phyloP scores from a whole-genome alignment of 2,329 filamentous ascomycete genomes.

The Exophiala bonariae region DNA sequence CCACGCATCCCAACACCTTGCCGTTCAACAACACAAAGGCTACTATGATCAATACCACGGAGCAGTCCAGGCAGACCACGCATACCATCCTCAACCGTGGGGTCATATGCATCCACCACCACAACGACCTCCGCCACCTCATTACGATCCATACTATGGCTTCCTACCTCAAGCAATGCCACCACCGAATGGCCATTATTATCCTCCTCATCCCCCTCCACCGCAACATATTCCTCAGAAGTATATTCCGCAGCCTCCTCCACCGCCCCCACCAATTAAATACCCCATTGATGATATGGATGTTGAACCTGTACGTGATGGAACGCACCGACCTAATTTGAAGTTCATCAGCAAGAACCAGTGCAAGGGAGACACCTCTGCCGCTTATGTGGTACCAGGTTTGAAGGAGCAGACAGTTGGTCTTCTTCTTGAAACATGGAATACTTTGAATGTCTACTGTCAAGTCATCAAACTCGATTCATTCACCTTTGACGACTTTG shows the following conservation, averaged over 20 bases:
- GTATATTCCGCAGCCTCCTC: slow-evolving; percentile 41
- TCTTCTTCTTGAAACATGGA: slow-evolving; percentile 85
- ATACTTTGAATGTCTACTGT: slow-evolving; percentile 96
- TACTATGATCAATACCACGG: slow-evolving; percentile 54
- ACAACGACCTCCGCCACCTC: slow-evolving; percentile 3
- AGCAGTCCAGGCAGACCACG: slow-evolving; percentile 45
- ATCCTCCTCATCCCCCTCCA: slow-evolving; percentile 15
- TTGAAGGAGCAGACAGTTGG: slow-evolving; percentile 86
- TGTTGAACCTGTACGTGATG: slow-evolving; percentile 66
- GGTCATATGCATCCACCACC: slow-evolving; percentile 20
- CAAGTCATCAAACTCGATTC: slow-evolving; percentile 93
- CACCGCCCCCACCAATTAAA: slow-evolving; percentile 75
- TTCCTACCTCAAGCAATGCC: slow-evolving; percentile 28
- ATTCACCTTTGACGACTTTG: slow-evolving; percentile 95
- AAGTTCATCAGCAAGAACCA: slow-evolving; percentile 67
- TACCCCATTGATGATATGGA: slow-evolving; percentile 96
- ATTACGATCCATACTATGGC: slow-evolving; percentile 9
- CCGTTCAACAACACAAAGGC: slow-evolving; percentile 45
- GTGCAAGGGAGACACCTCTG: slow-evolving; percentile 52
- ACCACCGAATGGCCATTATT: slow-evolving; percentile 32
- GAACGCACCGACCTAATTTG: slow-evolving; percentile 68
- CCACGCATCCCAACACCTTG: slow-evolving; percentile 6
- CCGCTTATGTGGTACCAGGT: slow-evolving; percentile 49
- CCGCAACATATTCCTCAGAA: slow-evolving; percentile 8
- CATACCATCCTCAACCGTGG: slow-evolving; percentile 33